A percentile compares a stretch with the other conserved stretches of the same genome.
Conservation (phyloP, 2,329 filamentous ascomycete species). For the Colletotrichum sp. region DNA sequence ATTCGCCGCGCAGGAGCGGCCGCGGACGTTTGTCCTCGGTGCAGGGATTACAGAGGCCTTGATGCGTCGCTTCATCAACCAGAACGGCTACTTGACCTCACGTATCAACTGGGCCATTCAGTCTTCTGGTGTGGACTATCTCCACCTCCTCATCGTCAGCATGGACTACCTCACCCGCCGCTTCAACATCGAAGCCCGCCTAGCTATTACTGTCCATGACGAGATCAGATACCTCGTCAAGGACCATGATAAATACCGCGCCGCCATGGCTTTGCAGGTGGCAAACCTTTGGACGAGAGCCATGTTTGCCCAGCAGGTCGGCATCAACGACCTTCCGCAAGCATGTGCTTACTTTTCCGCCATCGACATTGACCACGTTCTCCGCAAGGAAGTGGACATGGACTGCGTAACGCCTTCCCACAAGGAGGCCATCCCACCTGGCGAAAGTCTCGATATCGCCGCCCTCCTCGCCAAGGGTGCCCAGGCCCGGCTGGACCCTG, state of each 20-base stretch:
- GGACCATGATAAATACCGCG: constrained; percentile 83
- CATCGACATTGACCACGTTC: constrained; percentile 90
- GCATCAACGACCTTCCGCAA: constrained; percentile 93
- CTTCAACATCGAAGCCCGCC: constrained; percentile 83
- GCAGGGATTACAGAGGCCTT: constrained; percentile 96
- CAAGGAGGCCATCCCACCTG: constrained; percentile 75
- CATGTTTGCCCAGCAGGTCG: constrained; percentile 97
- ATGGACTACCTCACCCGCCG: constrained; percentile 94
- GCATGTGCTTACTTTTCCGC: constrained; percentile 95
- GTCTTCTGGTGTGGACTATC: constrained; percentile 94
- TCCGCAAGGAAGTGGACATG: constrained; percentile 99
- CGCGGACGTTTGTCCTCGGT: constrained; percentile 88
- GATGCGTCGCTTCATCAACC: constrained; percentile 85
- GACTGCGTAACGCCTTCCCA: constrained; percentile 94
- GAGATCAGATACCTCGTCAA: constrained; percentile 95
- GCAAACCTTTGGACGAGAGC: constrained; percentile 96
- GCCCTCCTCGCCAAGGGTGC: constrained; percentile 77
- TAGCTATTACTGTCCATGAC: constrained; percentile 95
- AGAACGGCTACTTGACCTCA: constrained; percentile 91
- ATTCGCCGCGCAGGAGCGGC: constrained; percentile 92
- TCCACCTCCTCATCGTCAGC: constrained; percentile 88
- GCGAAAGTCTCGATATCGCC: constrained; percentile 85
- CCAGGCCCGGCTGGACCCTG: constrained; percentile 71
- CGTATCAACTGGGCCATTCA: constrained; percentile 99
- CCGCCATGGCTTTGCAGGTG: constrained; percentile 91